Evolutionary conservation across 202 grass and related monocot genomes (phyloP).

Genomic region (Zizania palustris): DNA sequence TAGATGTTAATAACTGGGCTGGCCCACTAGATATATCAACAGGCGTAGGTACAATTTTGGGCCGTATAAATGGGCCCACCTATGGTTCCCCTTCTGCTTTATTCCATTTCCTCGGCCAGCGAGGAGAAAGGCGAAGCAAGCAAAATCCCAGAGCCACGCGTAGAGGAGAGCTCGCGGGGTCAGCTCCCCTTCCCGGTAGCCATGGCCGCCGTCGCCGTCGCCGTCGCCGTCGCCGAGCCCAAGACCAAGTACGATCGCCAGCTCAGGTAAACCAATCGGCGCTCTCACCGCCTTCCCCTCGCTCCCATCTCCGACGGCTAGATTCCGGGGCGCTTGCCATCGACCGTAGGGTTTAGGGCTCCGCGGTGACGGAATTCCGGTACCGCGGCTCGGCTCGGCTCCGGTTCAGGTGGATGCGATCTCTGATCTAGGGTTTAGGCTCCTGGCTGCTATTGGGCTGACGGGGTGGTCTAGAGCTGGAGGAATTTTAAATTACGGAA

Average conservation of each 20-base stretch:
- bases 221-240: slow-evolving; percentile 48
- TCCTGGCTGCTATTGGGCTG: not conserved
- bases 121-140: slow-evolving; percentile 13
- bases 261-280: slow-evolving; percentile 60
- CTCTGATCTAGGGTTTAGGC: slow-evolving; percentile 36
- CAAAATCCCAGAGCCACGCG: not conserved
- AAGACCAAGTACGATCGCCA: slow-evolving; percentile 98
- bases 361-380: not conserved
- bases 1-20: not conserved
- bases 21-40: not conserved
- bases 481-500: not conserved
- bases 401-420: not conserved
- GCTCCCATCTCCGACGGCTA: slow-evolving; percentile 1
- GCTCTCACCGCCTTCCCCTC: not conserved
- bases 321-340: slow-evolving; percentile 16
- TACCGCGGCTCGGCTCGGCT: not conserved
- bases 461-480: not conserved
- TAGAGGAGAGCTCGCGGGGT: not conserved
- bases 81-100: slow-evolving; percentile 27
- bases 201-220: slow-evolving; percentile 50
- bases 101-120: slow-evolving; percentile 28
- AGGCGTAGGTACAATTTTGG: not conserved
- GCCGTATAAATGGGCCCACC: not conserved
- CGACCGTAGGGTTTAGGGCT: slow-evolving; percentile 24
- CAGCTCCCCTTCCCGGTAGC: slow-evolving; percentile 7